phyloP scores from a whole-genome alignment of 495 filamentous ascomycete genomes.

The Astrothelium macrocarpum region DNA sequence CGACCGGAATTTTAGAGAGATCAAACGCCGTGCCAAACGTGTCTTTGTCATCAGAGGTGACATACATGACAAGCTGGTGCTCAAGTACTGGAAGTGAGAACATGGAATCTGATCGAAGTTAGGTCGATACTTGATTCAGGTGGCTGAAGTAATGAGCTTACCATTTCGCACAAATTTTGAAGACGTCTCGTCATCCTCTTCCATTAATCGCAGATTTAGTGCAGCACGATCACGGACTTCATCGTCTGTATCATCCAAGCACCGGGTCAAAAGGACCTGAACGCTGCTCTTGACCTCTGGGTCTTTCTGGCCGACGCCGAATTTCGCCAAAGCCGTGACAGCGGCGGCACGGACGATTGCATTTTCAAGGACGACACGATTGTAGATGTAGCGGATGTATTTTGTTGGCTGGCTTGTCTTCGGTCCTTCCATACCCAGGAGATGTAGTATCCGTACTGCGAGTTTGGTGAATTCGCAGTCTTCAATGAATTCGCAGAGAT shows the following conservation, averaged over 20 bases:
- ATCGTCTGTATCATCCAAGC: slow-evolving; percentile 94
- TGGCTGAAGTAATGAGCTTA: slow-evolving; percentile 33
- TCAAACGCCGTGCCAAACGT: slow-evolving; percentile 84
- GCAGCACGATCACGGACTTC: slow-evolving; percentile 95
- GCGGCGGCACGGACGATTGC: slow-evolving; percentile 91
- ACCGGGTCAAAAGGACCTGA: slow-evolving; percentile 81
- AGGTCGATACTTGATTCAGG: not conserved
- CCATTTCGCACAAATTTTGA: slow-evolving; percentile 84
- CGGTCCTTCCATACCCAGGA: slow-evolving; percentile 88
- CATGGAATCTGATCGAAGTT: slow-evolving; percentile 51
- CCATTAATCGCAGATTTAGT: slow-evolving; percentile 80
- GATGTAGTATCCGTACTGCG: slow-evolving; percentile 86
- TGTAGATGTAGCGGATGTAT: slow-evolving; percentile 99
- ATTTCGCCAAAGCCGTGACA: slow-evolving; percentile 91
- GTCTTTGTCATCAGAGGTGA: slow-evolving; percentile 77
- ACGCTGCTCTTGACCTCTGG: slow-evolving; percentile 94
- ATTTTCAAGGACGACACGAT: slow-evolving; percentile 95
- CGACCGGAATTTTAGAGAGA: slow-evolving; percentile 80
- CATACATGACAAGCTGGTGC: slow-evolving; percentile 96
- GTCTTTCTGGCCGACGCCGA: slow-evolving; percentile 94
- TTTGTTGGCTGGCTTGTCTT: slow-evolving; percentile 94
- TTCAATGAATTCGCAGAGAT: slow-evolving; percentile 98
- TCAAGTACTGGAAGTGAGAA: slow-evolving; percentile 93
- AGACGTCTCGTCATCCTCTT: slow-evolving; percentile 70
- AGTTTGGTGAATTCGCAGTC: slow-evolving; percentile 99